Evolutionary conservation across 371 early-diverging fungal species (phyloP), one percentile per base, ranked within the genome.

Genomic region (Mortierella sp.): DNA sequence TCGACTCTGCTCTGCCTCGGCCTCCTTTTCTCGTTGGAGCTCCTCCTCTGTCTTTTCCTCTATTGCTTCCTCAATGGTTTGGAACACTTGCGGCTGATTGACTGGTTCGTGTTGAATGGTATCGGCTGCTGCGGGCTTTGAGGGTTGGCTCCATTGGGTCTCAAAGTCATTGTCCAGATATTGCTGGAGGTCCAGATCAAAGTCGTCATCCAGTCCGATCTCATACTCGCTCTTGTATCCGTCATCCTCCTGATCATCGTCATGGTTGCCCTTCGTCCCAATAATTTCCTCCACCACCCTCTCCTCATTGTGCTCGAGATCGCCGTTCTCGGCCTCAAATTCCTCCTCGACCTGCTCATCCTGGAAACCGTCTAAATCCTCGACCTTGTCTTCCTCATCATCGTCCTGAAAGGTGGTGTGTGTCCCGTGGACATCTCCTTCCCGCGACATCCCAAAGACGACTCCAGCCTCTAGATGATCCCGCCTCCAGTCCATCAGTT

Each of bases 11-110:
- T 66, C 66, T 26, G 63, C 76, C 64, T 73, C 73, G 3, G 64
- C 70, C 50, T 74, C 39, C 64, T 70, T 64, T 53, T 79, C 50
- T 64, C 67, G n/a, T 76, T 74, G 13, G 66, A 85, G 22, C 74
- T 75, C 68, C 74, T 77, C 63, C 78, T 88, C 66, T 41, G 70
- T 45, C 50, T 71, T 70, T 63, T 80, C 77, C 11, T 45, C 40
- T 11, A 16, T 11, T 2, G n/a, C 55, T 47, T 16, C 67, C n/a
- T 22, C n/a, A 13, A 11, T 39, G 5, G n/a, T 26, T 4, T 1
- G n/a, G 13, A n/a, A 16, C 6, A 1, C 48, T 41, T 53, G 64
- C 39, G 5, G n/a, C 39, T 34, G 45, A 10, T 16, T 24, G n/a
- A 40, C n/a, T 40, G 64, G 41, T 64, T 26, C 4, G 10, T 64